Conservation (phyloP, 2,329 filamentous ascomycete species). For the Teratosphaeria pseudoeucalypti region DNA sequence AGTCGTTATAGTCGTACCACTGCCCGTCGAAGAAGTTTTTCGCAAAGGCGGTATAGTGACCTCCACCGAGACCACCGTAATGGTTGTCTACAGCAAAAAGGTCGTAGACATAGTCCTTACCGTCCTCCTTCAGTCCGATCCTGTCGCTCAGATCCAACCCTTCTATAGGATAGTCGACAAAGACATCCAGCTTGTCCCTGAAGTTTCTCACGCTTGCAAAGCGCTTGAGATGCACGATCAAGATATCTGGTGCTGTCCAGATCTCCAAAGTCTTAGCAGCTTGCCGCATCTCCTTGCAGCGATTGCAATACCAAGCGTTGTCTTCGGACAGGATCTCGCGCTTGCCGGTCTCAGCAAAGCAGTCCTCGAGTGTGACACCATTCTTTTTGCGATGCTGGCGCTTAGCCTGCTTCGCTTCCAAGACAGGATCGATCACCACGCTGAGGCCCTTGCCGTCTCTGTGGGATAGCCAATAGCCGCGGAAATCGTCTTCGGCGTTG, state of each 20-base stretch:
- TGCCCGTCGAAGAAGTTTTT: constrained; percentile 80
- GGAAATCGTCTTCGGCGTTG: constrained; percentile 39
- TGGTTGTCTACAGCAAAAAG: constrained; percentile 94
- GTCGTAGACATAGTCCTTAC: constrained; percentile 79
- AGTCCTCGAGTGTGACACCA: constrained; percentile 79
- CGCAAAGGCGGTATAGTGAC: constrained; percentile 90
- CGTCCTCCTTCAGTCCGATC: constrained; percentile 69
- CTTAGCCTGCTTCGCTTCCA: constrained; percentile 52
- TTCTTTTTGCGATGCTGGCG: constrained; percentile 58
- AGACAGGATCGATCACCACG: constrained; percentile 47
- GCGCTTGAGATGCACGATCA: constrained; percentile 89
- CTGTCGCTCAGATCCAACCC: constrained; percentile 71
- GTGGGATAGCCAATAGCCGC: constrained; percentile 44
- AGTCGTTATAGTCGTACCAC: constrained; percentile 97
- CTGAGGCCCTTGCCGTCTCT: constrained; percentile 47
- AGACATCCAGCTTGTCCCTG: constrained; percentile 81
- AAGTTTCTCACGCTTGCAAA: constrained; percentile 78
- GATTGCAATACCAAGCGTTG: constrained; percentile 94
- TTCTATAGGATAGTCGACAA: constrained; percentile 85
- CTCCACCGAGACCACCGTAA: constrained; percentile 83
- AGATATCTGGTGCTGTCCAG: constrained; percentile 91
- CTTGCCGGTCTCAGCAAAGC: constrained; percentile 87
- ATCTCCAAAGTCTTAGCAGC: constrained; percentile 95
- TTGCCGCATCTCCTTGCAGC: constrained; percentile 85
- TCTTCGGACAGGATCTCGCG: constrained; percentile 88